A percentile compares a stretch with the other conserved stretches of the same genome.
Conservation (phyloP, 176 grass and related monocot species). For the Oryza coarctata region DNA sequence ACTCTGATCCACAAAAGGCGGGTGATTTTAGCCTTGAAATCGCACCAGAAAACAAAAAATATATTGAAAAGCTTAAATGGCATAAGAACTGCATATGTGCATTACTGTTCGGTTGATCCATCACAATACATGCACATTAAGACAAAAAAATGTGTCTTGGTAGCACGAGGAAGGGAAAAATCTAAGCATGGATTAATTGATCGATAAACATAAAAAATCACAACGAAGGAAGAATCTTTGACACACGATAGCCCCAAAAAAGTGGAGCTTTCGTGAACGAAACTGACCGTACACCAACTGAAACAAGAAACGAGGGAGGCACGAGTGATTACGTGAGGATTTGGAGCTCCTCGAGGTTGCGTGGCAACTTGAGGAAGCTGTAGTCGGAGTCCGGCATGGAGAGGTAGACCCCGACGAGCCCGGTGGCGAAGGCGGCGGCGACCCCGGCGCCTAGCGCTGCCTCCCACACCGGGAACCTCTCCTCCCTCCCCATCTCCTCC, state of each 20-base stretch:
- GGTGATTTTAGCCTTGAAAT: neutral
- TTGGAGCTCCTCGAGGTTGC: constrained; percentile 76
- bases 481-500: constrained; percentile 56
- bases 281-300: constrained; percentile 14
- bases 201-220: neutral
- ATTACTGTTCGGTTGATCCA: constrained; percentile 1
- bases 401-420: constrained; percentile 74
- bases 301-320: neutral
- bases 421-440: constrained; percentile 62
- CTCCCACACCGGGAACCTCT: constrained; percentile 75
- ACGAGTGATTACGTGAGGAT: constrained; percentile 63
- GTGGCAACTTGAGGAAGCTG: constrained; percentile 67
- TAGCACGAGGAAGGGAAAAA: neutral
- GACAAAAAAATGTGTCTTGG: neutral
- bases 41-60: neutral
- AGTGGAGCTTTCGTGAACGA: neutral
- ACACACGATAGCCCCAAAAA: neutral
- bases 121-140: neutral
- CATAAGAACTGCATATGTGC: neutral
- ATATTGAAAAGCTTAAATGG: neutral
- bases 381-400: constrained; percentile 87
- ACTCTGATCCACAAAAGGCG: neutral
- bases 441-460: constrained; percentile 57
- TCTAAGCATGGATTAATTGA: neutral
- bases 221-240: constrained; percentile 19